phyloP scores from a whole-genome alignment of 208 protist species.

The Acanthamoeba castellanii region DNA sequence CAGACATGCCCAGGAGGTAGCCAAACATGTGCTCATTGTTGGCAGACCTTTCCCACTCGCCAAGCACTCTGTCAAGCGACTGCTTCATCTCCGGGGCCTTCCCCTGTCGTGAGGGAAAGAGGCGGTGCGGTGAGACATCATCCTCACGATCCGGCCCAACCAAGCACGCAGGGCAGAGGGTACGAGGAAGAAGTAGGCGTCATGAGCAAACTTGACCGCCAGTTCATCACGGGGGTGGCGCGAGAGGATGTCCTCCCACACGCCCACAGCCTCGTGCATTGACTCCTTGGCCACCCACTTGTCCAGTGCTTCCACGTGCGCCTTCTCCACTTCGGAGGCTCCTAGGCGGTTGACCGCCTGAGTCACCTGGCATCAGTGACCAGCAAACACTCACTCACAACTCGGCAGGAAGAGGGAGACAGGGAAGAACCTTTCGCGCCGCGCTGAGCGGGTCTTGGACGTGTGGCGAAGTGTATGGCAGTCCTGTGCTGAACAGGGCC shows the following conservation, averaged over 20 bases:
- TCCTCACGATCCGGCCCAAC: not conserved
- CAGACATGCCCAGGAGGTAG: slow-evolving; percentile 21
- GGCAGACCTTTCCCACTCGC: not conserved
- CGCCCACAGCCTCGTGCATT: not conserved
- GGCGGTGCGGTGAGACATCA: not conserved
- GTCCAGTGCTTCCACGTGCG: slow-evolving; percentile 13
- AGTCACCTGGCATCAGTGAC: not conserved
- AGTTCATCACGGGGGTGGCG: slow-evolving; percentile 41
- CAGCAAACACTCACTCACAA: not conserved
- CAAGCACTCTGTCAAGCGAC: not conserved
- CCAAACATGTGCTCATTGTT: not conserved
- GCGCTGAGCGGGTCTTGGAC: slow-evolving; percentile 3
- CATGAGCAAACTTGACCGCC: slow-evolving; percentile 44
- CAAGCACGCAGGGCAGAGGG: not conserved
- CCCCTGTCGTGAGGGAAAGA: slow-evolving; percentile 22
- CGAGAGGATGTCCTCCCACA: slow-evolving; percentile 44
- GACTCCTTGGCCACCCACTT: slow-evolving; percentile 29
- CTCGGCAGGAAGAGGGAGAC: not conserved
- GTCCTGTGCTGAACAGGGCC: slow-evolving; percentile 39
- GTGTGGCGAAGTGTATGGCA: not conserved
- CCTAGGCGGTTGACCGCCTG: not conserved
- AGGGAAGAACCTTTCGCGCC: not conserved
- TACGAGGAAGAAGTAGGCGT: slow-evolving; percentile 67
- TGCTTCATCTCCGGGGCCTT: slow-evolving; percentile 9
- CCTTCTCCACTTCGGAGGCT: not conserved